These are phyloP conservation scores for Naegleria fowleri DNA, from an alignment of 208 protist species.

Conservation along the genomic window DNA sequence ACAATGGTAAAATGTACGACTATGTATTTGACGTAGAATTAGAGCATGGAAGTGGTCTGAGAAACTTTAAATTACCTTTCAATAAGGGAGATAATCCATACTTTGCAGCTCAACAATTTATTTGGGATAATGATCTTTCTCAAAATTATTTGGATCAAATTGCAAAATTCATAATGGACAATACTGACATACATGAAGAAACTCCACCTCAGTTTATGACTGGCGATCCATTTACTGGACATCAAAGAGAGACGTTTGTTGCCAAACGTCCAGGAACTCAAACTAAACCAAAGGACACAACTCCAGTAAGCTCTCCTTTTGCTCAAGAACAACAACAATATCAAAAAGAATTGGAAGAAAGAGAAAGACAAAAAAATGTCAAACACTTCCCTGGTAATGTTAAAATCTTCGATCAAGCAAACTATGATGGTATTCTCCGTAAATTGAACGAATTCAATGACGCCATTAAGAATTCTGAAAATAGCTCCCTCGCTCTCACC, in stretches of 20 bases:
- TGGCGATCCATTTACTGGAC: not conserved
- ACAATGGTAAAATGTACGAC: slow-evolving; percentile 81
- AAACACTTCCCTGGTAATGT: not conserved
- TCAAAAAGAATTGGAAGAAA: not conserved
- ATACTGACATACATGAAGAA: slow-evolving; percentile 24
- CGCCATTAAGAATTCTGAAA: no score
- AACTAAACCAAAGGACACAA: not conserved
- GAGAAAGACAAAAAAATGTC: not conserved
- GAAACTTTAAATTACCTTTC: slow-evolving; percentile 77
- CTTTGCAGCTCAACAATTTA: slow-evolving; percentile 75
- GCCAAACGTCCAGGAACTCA: not conserved
- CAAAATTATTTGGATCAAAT: slow-evolving; percentile 80
- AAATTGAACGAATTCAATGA: slow-evolving; percentile 9
- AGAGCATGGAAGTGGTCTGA: slow-evolving; percentile 38
- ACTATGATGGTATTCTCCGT: not conserved
- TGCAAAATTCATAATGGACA: slow-evolving; percentile 73
- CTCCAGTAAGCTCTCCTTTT: not conserved
- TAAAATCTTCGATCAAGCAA: not conserved
- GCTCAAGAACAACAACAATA: not conserved
- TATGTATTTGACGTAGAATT: slow-evolving; percentile 90
- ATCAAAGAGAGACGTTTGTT: not conserved
- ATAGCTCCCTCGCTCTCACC: not conserved
- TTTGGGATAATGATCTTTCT: slow-evolving; percentile 60
- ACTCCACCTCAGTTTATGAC: not conserved
- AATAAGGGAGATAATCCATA: slow-evolving; percentile 74